Percentiles rank a stretch among this genome's conserved stretches.
phyloP scores from a whole-genome alignment of 768 basidiomycete genomes.

The Rossbeevera mucosa region DNA sequence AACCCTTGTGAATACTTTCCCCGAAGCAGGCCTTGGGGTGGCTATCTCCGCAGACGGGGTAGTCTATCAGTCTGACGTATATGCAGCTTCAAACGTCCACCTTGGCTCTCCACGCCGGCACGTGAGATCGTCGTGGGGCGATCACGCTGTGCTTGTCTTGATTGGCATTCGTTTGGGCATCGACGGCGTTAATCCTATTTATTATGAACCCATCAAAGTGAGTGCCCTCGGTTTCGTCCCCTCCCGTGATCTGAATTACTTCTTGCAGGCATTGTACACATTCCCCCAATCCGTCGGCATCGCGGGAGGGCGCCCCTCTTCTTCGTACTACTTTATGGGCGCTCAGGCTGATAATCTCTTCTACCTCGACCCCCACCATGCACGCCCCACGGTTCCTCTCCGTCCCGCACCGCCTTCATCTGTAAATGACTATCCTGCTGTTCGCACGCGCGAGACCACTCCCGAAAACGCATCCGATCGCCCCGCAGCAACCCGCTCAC shows the following conservation, averaged over 20 bases:
- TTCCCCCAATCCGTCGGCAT: conserved; percentile 97
- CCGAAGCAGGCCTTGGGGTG: conserved; percentile 76
- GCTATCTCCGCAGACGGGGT: conserved; percentile 78
- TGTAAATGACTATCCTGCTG: conserved; percentile 18
- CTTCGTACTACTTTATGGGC: conserved; percentile 97
- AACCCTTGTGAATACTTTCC: conserved; percentile 71
- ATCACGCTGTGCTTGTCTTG: conserved; percentile 78
- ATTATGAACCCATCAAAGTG: conserved; percentile 82
- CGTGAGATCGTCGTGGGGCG: conserved; percentile 60
- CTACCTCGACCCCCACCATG: conserved; percentile 77
- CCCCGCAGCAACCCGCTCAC: conserved; percentile 25
- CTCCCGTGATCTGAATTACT: not conserved
- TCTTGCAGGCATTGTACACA: conserved; percentile 68
- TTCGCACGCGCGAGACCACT: conserved; percentile 27
- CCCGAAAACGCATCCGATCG: conserved; percentile 30
- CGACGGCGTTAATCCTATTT: conserved; percentile 92
- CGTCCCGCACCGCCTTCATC: conserved; percentile 41
- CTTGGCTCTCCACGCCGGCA: conserved; percentile 29
- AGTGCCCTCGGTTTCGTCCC: conserved; percentile 8
- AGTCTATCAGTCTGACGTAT: conserved; percentile 83
- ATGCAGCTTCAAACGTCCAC: conserved; percentile 56
- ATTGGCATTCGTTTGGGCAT: conserved; percentile 84
- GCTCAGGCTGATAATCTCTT: conserved; percentile 84
- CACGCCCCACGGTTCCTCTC: conserved; percentile 72
- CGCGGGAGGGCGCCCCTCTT: conserved; percentile 93